A percentile compares a stretch with the other conserved stretches of the same genome.
Evolutionary conservation across 2,329 filamentous ascomycete species (phyloP).

Genomic region (Paraphaeosphaeria minitans): DNA sequence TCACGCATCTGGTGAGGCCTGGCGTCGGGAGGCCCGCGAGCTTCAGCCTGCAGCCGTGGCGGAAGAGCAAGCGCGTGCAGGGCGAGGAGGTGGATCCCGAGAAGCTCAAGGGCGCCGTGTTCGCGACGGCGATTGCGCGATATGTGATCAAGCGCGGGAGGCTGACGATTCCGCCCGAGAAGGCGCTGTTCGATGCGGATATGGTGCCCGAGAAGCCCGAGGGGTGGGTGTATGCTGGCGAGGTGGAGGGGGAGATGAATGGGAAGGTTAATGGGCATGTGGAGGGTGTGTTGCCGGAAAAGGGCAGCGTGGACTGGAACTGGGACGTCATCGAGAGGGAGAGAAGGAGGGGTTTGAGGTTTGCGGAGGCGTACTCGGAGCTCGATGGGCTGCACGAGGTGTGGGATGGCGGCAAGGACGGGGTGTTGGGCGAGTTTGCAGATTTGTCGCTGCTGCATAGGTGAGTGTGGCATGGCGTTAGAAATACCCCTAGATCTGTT

Average conservation of each 20-base stretch:
- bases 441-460: constrained; percentile 38
- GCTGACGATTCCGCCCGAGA: constrained; percentile 81
- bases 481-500: constrained; percentile 19
- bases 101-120: constrained; percentile 52
- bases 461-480: constrained; percentile 15
- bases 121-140: constrained; percentile 55
- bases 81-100: constrained; percentile 32
- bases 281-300: constrained; percentile 33
- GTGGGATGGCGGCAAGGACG: constrained; percentile 51
- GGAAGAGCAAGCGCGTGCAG: constrained; percentile 28
- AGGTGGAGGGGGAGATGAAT: constrained; percentile 9
- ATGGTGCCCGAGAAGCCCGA: constrained; percentile 76
- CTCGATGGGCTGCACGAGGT: constrained; percentile 61
- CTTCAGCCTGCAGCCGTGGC: constrained; percentile 56
- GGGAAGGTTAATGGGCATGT: constrained; percentile 13
- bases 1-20: constrained; percentile 55
- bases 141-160: constrained; percentile 62
- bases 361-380: constrained; percentile 60
- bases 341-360: constrained; percentile 58
- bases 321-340: constrained; percentile 67
- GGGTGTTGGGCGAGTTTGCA: constrained; percentile 51
- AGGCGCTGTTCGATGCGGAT: constrained; percentile 71
- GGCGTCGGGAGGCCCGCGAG: constrained; percentile 49
- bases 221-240: constrained; percentile 49
- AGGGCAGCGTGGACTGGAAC: constrained; percentile 56